Evolutionary conservation across 2,329 filamentous ascomycete species (phyloP).

Genomic region (Alternaria sp.): DNA sequence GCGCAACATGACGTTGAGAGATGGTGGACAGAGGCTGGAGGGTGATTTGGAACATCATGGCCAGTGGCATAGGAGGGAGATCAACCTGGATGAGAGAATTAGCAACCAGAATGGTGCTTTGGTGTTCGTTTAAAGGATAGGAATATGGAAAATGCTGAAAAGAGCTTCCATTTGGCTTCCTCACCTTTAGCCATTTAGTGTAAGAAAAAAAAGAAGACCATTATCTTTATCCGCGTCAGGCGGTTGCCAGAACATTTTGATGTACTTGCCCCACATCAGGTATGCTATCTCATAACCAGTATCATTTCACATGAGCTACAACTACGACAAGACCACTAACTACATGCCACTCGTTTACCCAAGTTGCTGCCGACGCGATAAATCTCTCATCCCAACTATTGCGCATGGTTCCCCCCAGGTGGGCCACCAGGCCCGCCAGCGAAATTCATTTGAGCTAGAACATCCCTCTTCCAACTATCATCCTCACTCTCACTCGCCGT

Average conservation of each 20-base stretch:
- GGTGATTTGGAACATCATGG: constrained; percentile 29
- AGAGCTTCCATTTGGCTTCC: neutral
- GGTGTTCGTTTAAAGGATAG: constrained; percentile 28
- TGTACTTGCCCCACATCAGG: neutral
- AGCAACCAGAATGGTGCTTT: constrained; percentile 34
- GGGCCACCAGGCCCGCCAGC: constrained; percentile 6
- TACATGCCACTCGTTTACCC: neutral
- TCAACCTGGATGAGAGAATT: constrained; percentile 38
- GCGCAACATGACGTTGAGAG: constrained; percentile 29
- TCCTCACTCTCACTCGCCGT: constrained; percentile 29
- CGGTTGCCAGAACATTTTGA: neutral
- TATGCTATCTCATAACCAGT: neutral
- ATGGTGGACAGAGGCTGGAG: constrained; percentile 34
- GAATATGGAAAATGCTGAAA: neutral
- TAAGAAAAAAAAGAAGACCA: neutral
- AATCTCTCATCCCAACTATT: neutral
- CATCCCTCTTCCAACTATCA: constrained; percentile 23
- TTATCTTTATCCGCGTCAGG: neutral
- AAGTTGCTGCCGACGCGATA: neutral
- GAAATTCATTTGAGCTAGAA: constrained; percentile 27
- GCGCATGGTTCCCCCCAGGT: constrained; percentile 1
- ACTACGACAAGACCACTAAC: neutral
- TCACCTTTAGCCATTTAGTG: neutral
- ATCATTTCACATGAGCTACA: neutral
- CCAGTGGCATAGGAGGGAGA: constrained; percentile 28